Evolutionary conservation across 306 rosid genomes (phyloP), one percentile per base, ranked within the genome.

Genomic region (Vicia sativa): DNA sequence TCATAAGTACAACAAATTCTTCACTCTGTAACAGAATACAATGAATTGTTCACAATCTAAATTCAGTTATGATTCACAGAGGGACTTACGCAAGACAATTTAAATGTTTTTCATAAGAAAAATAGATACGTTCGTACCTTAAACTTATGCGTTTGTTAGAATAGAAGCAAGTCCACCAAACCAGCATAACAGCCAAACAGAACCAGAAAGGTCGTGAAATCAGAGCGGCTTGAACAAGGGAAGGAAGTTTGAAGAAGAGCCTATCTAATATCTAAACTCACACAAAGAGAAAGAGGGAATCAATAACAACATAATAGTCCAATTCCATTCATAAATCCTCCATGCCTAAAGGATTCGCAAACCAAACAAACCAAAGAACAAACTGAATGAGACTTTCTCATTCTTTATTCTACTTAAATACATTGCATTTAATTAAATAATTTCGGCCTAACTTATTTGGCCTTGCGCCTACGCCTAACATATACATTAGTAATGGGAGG

Each of bases 231-330:
- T 9, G 62, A 67, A 67, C 62, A 67, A 6, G 29, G 18, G 63
- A 53, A 52, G 39, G 62, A 68, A 68, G 52, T 13, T 13, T 23
- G 39, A 21, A 49, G 6, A 39, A 52, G 52, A 37, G 61, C 38
- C 26, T 68, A 19, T n/a, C 23, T 38, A 37, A 37, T 53, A 42
- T 50, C 62, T 52, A 21, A 50, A 18, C 19, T 45, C 60, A 67
- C 0, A 19, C 57, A 56, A 13, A 14, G 4, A 34, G 5, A 66
- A 49, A 43, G 14, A 64, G 11, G 8, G 15, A 19, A 9, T 31
- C 6, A 35, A 9, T 5, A 66, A 46, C 5, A 4, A 45, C 31
- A 46, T 28, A 13, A 48, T 48, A 3, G 34, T 56, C 19, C 41
- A 26, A 26, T 56, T 28, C 1, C 5, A 56, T 2, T n/a, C 18